Conservation (phyloP, 805 yeast species). For the Schwanniomyces sp. region DNA sequence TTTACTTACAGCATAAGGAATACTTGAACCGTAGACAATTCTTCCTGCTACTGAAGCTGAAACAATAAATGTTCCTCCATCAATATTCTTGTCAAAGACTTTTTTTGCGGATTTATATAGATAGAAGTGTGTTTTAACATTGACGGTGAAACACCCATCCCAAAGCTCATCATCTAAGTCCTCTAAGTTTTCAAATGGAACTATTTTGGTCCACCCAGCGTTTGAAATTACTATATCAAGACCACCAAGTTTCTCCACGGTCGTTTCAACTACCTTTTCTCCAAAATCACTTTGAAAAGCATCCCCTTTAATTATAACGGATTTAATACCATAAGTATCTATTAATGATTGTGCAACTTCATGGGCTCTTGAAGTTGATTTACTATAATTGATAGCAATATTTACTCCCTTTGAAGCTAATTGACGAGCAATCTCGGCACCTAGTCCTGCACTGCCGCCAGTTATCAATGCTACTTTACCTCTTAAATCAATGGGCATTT, state of each 20-base stretch:
- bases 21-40: slow-evolving; percentile 23
- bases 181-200: slow-evolving; percentile 8
- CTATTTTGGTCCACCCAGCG: slow-evolving; percentile 10
- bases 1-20: slow-evolving; percentile 33
- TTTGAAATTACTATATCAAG: slow-evolving; percentile 13
- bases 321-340: background rate
- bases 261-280: background rate
- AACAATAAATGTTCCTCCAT: slow-evolving; percentile 29
- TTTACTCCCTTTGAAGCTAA: slow-evolving; percentile 49
- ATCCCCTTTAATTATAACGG: background rate
- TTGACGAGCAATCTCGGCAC: slow-evolving; percentile 48
- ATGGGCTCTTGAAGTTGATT: background rate
- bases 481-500: background rate
- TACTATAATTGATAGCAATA: background rate
- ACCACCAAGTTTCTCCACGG: slow-evolving; percentile 6
- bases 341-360: background rate
- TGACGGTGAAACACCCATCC: slow-evolving; percentile 8
- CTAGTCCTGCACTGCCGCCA: slow-evolving; percentile 44
- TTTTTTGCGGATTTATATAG: slow-evolving; percentile 11
- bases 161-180: slow-evolving; percentile 6
- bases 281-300: background rate
- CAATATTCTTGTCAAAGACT: slow-evolving; percentile 31
- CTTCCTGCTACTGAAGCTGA: slow-evolving; percentile 32
- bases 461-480: slow-evolving; percentile 23
- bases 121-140: slow-evolving; percentile 11